These are phyloP conservation scores for Aspergillus jensenii DNA, from an alignment of 2,329 filamentous ascomycete genomes.

Conservation along the genomic window DNA sequence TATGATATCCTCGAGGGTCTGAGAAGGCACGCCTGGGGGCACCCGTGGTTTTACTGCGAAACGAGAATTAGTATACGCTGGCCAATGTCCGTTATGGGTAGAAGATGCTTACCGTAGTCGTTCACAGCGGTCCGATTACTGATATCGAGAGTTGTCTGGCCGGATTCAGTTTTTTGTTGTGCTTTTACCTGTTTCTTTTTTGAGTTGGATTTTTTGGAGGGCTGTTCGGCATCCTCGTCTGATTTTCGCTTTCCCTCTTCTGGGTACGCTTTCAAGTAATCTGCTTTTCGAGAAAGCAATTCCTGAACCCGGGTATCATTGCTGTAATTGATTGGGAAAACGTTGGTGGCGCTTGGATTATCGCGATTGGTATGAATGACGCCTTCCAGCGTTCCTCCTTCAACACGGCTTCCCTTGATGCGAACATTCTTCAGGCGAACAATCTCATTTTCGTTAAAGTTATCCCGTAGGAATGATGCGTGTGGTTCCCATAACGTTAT, in stretches of 20 bases:
- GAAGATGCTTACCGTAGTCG: slow-evolving; percentile 38
- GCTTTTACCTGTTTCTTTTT: slow-evolving; percentile 31
- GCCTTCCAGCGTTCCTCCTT: slow-evolving; percentile 64
- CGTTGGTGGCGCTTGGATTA: slow-evolving; percentile 55
- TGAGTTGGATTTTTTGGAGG: slow-evolving; percentile 35
- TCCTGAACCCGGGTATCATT: slow-evolving; percentile 53
- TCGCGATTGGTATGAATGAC: slow-evolving; percentile 63
- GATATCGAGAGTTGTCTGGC: slow-evolving; percentile 23
- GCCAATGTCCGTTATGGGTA: neutral
- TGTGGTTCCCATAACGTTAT: slow-evolving; percentile 72
- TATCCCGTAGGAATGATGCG: slow-evolving; percentile 55
- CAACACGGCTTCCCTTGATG: slow-evolving; percentile 58
- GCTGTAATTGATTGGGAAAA: slow-evolving; percentile 54
- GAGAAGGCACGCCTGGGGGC: slow-evolving; percentile 41
- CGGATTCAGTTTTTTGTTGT: slow-evolving; percentile 31
- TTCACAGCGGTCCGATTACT: slow-evolving; percentile 38
- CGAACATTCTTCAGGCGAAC: slow-evolving; percentile 71
- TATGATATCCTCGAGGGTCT: slow-evolving; percentile 50
- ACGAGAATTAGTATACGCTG: neutral
- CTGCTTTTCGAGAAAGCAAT: slow-evolving; percentile 62
- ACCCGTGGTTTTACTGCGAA: slow-evolving; percentile 48
- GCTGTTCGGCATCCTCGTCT: slow-evolving; percentile 19
- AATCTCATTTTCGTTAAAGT: slow-evolving; percentile 61
- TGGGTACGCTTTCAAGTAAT: slow-evolving; percentile 58
- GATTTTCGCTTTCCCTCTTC: slow-evolving; percentile 31